Conservation (phyloP, 805 yeast genomes). For the Candida ficus region DNA sequence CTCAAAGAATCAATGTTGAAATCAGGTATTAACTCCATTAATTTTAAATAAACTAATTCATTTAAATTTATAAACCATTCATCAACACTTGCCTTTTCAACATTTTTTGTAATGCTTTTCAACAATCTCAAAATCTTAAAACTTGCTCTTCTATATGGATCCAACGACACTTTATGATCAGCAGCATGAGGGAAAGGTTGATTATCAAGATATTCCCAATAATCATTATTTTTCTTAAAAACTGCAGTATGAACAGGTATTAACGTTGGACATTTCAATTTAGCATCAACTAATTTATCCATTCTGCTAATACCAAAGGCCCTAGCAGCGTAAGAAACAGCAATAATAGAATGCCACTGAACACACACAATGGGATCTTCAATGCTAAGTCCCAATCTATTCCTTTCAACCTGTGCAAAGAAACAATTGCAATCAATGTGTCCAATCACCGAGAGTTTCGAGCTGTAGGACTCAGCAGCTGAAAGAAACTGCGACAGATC, state of each 20-base stretch:
- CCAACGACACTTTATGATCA: conserved; percentile 78
- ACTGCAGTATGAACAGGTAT: conserved; percentile 91
- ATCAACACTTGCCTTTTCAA: conserved; percentile 94
- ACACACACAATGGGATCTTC: conserved; percentile 89
- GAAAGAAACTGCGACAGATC: conserved; percentile 47
- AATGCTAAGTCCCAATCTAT: conserved; percentile 56
- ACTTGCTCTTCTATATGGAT: conserved; percentile 86
- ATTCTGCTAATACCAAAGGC: conserved; percentile 75
- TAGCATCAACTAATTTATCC: conserved; percentile 66
- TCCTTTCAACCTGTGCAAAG: conserved; percentile 90
- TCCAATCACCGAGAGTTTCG: conserved; percentile 74
- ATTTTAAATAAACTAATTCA: conserved; percentile 42
- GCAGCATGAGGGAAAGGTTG: conserved; percentile 46
- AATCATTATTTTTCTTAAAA: conserved; percentile 77
- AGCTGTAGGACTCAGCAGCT: conserved; percentile 42
- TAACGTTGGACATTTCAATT: conserved; percentile 67
- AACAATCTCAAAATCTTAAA: conserved; percentile 70
- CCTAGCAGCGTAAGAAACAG: conserved; percentile 88
- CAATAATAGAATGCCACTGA: conserved; percentile 88
- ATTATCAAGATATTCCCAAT: conserved; percentile 65
- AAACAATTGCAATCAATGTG: conserved; percentile 93
- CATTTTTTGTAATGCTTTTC: conserved; percentile 53
- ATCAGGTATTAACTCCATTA: conserved; percentile 44
- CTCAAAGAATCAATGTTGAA: conserved; percentile 23
- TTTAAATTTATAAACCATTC: conserved; percentile 89